A percentile compares a stretch with the other conserved stretches of the same genome.
Evolutionary conservation across 148 eudicot species (phyloP).

Genomic region (Diospyros lotus): DNA sequence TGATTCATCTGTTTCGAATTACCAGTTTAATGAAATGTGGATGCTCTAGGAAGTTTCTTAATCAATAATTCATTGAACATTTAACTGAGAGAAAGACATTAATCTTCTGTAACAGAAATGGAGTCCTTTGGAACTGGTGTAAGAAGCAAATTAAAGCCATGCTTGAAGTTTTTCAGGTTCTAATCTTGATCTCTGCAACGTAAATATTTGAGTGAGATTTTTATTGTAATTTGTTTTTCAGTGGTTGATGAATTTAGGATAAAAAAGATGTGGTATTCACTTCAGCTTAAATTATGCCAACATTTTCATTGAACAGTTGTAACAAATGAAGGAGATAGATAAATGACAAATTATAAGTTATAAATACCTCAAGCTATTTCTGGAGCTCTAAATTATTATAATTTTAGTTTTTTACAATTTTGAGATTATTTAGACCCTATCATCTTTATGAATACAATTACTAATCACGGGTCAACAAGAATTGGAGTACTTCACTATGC

Average conservation of each 20-base stretch:
- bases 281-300: neutral
- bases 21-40: neutral
- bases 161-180: slow-evolving; percentile 26
- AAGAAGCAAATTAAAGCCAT: slow-evolving; percentile 26
- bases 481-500: neutral
- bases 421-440: no score
- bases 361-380: neutral
- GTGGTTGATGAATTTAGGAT: slow-evolving; percentile 4
- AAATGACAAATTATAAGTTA: neutral
- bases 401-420: neutral
- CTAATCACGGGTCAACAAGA: neutral
- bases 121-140: slow-evolving; percentile 22
- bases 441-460: no score
- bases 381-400: neutral
- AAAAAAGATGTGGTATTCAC: neutral
- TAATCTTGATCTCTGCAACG: slow-evolving; percentile 11
- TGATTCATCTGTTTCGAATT: neutral
- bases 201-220: neutral
- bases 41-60: slow-evolving; percentile 8
- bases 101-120: slow-evolving; percentile 20
- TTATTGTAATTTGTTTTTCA: neutral
- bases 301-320: neutral
- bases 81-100: slow-evolving; percentile 10
- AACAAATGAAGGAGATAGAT: neutral
- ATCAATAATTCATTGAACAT: slow-evolving; percentile 4